Evolutionary conservation across 2,329 filamentous ascomycete species (phyloP), one percentile per base, ranked within the genome.

Genomic region (Exophiala sp.): DNA sequence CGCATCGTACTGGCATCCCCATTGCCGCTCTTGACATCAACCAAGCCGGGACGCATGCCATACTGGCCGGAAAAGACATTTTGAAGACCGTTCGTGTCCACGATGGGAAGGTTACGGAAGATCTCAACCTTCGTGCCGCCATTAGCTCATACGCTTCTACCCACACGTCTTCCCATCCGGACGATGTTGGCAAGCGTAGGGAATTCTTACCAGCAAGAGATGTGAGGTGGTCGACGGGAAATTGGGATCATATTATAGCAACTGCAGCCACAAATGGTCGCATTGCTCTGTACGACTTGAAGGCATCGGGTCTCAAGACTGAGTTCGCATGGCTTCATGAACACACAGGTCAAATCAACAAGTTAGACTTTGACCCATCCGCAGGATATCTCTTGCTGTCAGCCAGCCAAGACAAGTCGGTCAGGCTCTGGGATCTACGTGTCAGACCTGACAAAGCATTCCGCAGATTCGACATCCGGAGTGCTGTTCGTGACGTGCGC

Each of bases 161-260:
- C 49, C 73, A 76, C 54, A 70, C 73, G 52, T 68, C 70, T 7
- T 62, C 68, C 30, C 67, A 69, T 18, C 66, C 68, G 40, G 55
- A 57, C 24, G 50, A 50, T 9, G 69, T 72, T 35, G 68, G 73
- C 43, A 72, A 76, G 35, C 71, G 79, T 62, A 75, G 77, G 55
- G 77, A 81, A 52, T 78, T 78, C 52, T 70, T 83, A 55, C 77
- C 79, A 46, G 79, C 82, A 57, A 79, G 78, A 54, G 81, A 84
- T 65, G 81, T 84, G 23, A 82, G 82, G 57, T 84, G 81, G 81
- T 82, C 81, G 44, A 80, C 82, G 66, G 77, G 78, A 52, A 72
- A 73, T 46, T 81, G 75, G 63, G 75, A 74, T 59, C 74, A 76
- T 52, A 76, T 76, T 58, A 79, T 84, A 56, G 80, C 80, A 32